These are phyloP conservation scores for Solanum aculeatissimum DNA, from an alignment of 305 asterid species.

Conservation along the genomic window DNA sequence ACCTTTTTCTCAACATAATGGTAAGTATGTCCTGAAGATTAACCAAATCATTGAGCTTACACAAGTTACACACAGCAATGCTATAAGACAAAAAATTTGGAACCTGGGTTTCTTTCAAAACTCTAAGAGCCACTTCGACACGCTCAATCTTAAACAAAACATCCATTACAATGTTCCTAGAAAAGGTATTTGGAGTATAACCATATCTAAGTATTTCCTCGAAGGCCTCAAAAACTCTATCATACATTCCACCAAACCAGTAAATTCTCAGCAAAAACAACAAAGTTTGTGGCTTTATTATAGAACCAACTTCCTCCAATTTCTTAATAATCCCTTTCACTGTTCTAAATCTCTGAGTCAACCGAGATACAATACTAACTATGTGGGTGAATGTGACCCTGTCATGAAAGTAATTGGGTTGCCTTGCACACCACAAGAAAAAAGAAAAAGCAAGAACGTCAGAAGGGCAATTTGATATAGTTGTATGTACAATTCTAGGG, in stretches of 20 bases:
- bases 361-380: slow-evolving; percentile 45
- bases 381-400: slow-evolving; percentile 34
- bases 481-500: slow-evolving; percentile 36
- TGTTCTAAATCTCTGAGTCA: slow-evolving; percentile 27
- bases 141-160: slow-evolving; percentile 42
- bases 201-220: slow-evolving; percentile 35
- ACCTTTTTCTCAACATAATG: slow-evolving; percentile 38
- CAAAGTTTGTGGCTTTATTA: slow-evolving; percentile 42
- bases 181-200: slow-evolving; percentile 45
- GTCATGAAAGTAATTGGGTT: slow-evolving; percentile 59
- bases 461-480: slow-evolving; percentile 39
- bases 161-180: slow-evolving; percentile 49
- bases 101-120: slow-evolving; percentile 26
- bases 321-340: slow-evolving; percentile 35
- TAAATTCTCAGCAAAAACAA: slow-evolving; percentile 63
- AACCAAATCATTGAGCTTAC: slow-evolving; percentile 42
- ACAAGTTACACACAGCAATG: slow-evolving; percentile 52
- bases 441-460: slow-evolving; percentile 48
- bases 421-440: slow-evolving; percentile 69
- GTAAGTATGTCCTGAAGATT: slow-evolving; percentile 28
- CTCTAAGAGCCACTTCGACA: slow-evolving; percentile 36
- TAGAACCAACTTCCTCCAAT: slow-evolving; percentile 37
- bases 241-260: slow-evolving; percentile 56
- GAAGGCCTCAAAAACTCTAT: slow-evolving; percentile 39
- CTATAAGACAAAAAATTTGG: slow-evolving; percentile 66